Evolutionary conservation across 768 basidiomycete genomes (phyloP), one percentile per base, ranked within the genome.

Genomic region (Leccinum subtestaceum): DNA sequence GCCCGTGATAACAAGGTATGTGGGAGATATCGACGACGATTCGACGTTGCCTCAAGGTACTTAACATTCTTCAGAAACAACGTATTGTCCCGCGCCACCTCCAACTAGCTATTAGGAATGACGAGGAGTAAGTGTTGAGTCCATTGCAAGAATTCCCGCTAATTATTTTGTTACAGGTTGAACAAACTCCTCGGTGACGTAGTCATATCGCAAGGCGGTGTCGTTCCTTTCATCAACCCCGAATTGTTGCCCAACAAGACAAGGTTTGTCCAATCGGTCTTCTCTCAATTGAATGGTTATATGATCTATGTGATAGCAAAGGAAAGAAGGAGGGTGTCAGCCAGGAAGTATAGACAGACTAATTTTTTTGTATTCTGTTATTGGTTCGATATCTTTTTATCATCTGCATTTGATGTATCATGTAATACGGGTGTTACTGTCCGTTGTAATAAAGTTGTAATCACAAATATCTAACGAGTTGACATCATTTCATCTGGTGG

Each of bases 41-140:
- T 34, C 32, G 12, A n/a, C 3, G 6, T 13, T 25, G 5, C 15
- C 21, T 38, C 12, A n/a, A 34, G 27, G 0, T 1, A 1, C 23
- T 67, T 23, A 57, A 46, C 21, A 2, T 11, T 12, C 0, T 36
- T 38, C 34, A 91, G 83, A 91, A 95, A 80, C 88, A 91, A 65
- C 93, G 94, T 88, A 95, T 95, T 67, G 91, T 95, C 23, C 94
- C 93, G 56, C 87, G 94, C 68, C 94, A 95, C 76, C 75, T 95
- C 52, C 94, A 95, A 70, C 85, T 95, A 56, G 93, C 94, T 63
- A 93, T 95, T 75, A 84, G 93, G 65, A 93, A 94, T 74, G 91
- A 93, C 60, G 92, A 94, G 72, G 92, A 89, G 87, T 88, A 70
- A 60, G 79, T 70, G 36, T 53, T 4, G 27, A 53, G 27, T 1